Conservation (phyloP, 352 stramenopile species). For the Phytophthora citrophthora region DNA sequence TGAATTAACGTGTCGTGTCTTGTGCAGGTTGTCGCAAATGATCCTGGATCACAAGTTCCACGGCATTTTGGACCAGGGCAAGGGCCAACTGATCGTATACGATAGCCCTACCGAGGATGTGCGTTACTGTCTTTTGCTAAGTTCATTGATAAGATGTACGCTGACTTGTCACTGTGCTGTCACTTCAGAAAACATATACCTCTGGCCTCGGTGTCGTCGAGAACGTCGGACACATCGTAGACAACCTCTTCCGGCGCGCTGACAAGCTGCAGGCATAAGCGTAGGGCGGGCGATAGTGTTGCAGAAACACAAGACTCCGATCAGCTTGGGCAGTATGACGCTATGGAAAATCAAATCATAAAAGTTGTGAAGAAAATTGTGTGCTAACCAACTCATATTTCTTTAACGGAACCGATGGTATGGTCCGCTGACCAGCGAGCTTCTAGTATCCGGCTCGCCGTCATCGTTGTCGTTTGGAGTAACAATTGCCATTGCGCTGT, state of each 20-base stretch:
- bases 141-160: neutral
- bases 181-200: slow-evolving; percentile 87
- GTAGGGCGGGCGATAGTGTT: slow-evolving; percentile 14
- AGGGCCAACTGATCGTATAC: slow-evolving; percentile 99
- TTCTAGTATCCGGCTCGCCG: slow-evolving; percentile 18
- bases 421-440: slow-evolving; percentile 25
- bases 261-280: slow-evolving; percentile 84
- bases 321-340: slow-evolving; percentile 3
- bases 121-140: slow-evolving; percentile 32
- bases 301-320: slow-evolving; percentile 13
- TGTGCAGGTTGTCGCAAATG: slow-evolving; percentile 98
- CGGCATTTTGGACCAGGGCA: slow-evolving; percentile 99
- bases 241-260: slow-evolving; percentile 92
- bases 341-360: slow-evolving; percentile 2
- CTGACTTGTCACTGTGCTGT: slow-evolving; percentile 12
- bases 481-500: slow-evolving; percentile 18
- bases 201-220: slow-evolving; percentile 95
- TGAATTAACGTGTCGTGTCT: slow-evolving; percentile 22
- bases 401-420: slow-evolving; percentile 40
- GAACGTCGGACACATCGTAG: slow-evolving; percentile 97
- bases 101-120: slow-evolving; percentile 94
- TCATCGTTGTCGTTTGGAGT: slow-evolving; percentile 25
- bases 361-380: slow-evolving; percentile 11
- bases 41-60: slow-evolving; percentile 99
- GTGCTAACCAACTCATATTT: slow-evolving; percentile 31